A percentile compares a stretch with the other conserved stretches of the same genome.
Evolutionary conservation across 73 alveolate genomes (phyloP).

Genomic region (Durusdinium trenchii): DNA sequence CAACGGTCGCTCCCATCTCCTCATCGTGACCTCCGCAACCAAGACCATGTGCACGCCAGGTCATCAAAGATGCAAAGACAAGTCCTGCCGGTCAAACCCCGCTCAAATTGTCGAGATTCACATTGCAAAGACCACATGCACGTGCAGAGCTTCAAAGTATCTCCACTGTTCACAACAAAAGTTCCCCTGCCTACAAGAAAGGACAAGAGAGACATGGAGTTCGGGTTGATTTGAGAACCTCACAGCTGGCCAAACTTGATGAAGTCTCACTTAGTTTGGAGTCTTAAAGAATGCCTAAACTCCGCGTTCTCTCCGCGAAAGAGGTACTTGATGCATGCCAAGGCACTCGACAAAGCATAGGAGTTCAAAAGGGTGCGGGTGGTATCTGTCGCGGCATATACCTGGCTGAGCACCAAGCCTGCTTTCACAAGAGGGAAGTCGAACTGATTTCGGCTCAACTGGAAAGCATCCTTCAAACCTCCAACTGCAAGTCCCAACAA

Average conservation of each 20-base stretch:
- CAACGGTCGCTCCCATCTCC: background rate
- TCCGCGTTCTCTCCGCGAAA: background rate
- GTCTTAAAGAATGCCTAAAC: background rate
- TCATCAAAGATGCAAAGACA: constrained; percentile 66
- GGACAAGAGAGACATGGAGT: constrained; percentile 82
- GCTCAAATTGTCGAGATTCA: background rate
- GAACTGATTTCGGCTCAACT: no score
- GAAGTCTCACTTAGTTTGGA: background rate
- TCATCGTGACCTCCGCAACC: constrained; percentile 44
- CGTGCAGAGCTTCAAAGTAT: background rate
- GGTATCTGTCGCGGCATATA: constrained; percentile 52
- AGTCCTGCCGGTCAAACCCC: constrained; percentile 14
- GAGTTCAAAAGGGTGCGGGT: constrained; percentile 43
- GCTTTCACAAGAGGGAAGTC: no score
- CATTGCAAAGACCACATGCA: background rate
- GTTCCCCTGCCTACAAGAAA: constrained; percentile 68
- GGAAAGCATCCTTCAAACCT: background rate
- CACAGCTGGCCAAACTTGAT: background rate
- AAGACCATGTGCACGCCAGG: constrained; percentile 63
- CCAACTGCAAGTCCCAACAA: background rate
- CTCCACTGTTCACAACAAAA: no score
- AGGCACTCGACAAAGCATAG: constrained; percentile 53
- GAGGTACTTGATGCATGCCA: background rate
- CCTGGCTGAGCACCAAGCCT: background rate
- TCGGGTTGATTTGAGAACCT: constrained; percentile 91